phyloP scores from a whole-genome alignment of 2,329 filamentous ascomycete genomes.

The Aureobasidium sp. region DNA sequence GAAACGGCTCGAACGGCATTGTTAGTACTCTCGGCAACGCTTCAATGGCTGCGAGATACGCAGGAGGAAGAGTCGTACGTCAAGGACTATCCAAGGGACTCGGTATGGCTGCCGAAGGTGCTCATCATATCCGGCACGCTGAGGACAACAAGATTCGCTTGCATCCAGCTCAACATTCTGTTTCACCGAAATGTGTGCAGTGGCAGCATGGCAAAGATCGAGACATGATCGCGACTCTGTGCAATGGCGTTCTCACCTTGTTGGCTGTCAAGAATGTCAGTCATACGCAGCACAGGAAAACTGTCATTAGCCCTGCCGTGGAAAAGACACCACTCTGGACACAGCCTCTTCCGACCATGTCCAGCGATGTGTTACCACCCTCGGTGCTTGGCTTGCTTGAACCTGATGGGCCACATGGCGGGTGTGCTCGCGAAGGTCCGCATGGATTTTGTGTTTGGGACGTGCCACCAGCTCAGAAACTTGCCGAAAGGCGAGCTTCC shows the following conservation, averaged over 20 bases:
- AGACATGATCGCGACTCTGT: constrained; percentile 58
- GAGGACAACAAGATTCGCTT: constrained; percentile 69
- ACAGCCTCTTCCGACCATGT: constrained; percentile 17
- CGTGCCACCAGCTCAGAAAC: neutral
- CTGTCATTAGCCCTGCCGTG: constrained; percentile 40
- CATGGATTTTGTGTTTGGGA: constrained; percentile 37
- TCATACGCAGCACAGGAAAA: constrained; percentile 35
- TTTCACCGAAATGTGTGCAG: constrained; percentile 54
- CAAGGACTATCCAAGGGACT: constrained; percentile 68
- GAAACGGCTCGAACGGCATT: constrained; percentile 24
- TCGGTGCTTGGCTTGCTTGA: constrained; percentile 17
- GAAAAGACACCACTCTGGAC: constrained; percentile 16
- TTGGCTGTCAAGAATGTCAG: constrained; percentile 53
- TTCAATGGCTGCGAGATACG: constrained; percentile 47
- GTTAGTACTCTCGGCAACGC: constrained; percentile 34
- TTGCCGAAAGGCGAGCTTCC: neutral
- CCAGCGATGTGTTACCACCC: constrained; percentile 15
- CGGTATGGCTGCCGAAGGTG: constrained; percentile 61
- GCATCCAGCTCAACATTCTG: constrained; percentile 46
- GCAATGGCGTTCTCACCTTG: constrained; percentile 58
- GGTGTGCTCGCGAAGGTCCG: constrained; percentile 25
- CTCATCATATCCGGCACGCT: constrained; percentile 65
- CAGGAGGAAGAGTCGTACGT: constrained; percentile 62
- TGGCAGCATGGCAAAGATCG: constrained; percentile 59
- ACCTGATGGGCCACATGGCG: constrained; percentile 16